Conservation (phyloP, 352 stramenopile genomes). For the Pythium dissotocum region DNA sequence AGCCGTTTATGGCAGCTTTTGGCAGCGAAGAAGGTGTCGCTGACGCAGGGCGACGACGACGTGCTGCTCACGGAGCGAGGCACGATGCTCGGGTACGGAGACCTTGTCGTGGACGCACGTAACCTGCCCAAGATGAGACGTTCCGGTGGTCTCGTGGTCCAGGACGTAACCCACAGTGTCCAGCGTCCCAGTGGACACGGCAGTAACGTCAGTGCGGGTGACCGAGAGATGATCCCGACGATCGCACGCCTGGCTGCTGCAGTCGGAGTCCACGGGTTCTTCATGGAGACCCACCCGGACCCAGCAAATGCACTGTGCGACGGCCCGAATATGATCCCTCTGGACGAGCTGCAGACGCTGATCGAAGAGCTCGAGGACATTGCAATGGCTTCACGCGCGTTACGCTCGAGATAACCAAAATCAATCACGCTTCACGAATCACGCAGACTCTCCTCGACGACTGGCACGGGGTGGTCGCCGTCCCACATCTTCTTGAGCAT, state of each 20-base stretch:
- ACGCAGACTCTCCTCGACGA: conserved; percentile 78
- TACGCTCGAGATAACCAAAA: conserved; percentile 22
- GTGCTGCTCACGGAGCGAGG: conserved; percentile 87
- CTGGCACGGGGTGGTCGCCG: conserved; percentile 61
- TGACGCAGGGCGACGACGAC: conserved; percentile 62
- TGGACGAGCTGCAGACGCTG: conserved; percentile 65
- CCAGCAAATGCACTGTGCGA: conserved; percentile 65
- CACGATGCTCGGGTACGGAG: conserved; percentile 88
- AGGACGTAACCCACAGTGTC: conserved; percentile 87
- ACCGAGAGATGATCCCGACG: conserved; percentile 83
- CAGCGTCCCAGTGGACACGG: conserved; percentile 62
- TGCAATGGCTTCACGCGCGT: conserved; percentile 47
- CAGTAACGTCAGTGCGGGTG: conserved; percentile 56
- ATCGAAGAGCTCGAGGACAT: conserved; percentile 79
- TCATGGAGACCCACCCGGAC: conserved; percentile 88
- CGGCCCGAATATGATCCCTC: conserved; percentile 69
- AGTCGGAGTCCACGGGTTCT: conserved; percentile 87
- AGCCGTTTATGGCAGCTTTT: conserved; percentile 45
- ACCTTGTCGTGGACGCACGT: conserved; percentile 84
- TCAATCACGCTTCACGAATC: conserved; percentile 38
- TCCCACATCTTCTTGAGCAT: conserved; percentile 71
- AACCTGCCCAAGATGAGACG: conserved; percentile 74
- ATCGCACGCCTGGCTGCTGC: conserved; percentile 84
- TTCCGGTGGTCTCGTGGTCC: conserved; percentile 70
- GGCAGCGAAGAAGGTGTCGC: conserved; percentile 67